Conservation (phyloP, 2,329 filamentous ascomycete species). For the Pseudonectria buxi region DNA sequence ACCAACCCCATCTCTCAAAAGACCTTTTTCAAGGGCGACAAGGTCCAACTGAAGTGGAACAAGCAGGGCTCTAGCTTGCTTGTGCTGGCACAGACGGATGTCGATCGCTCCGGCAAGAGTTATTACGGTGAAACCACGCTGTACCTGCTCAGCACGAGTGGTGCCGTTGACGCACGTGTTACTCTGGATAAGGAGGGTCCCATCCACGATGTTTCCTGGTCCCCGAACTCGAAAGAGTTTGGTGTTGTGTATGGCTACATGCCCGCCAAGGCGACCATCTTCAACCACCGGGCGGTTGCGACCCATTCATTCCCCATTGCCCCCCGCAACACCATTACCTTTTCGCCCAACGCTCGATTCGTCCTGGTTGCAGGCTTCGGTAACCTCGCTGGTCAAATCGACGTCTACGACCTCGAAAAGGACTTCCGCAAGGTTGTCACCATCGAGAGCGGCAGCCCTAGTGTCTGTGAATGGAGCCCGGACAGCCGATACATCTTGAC, state of each 20-base stretch:
- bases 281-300: conserved; percentile 79
- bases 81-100: conserved; percentile 93
- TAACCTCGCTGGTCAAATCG: conserved; percentile 94
- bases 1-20: conserved; percentile 81
- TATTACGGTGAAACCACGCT: conserved; percentile 98
- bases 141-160: conserved; percentile 87
- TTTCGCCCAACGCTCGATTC: conserved; percentile 89
- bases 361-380: conserved; percentile 93
- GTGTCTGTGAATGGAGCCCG: conserved; percentile 94
- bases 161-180: conserved; percentile 86
- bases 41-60: conserved; percentile 99
- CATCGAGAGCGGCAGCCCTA: conserved; percentile 92
- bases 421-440: conserved; percentile 89
- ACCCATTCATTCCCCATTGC: conserved; percentile 80
- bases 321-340: conserved; percentile 90
- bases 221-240: conserved; percentile 94
- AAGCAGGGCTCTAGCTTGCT: conserved; percentile 82
- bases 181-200: conserved; percentile 93
- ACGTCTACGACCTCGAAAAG: conserved; percentile 93
- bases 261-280: conserved; percentile 98
- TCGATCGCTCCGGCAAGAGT: conserved; percentile 97
- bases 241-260: conserved; percentile 97
- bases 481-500: conserved; percentile 95
- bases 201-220: conserved; percentile 98
- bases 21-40: conserved; percentile 99